A percentile compares a stretch with the other conserved stretches of the same genome.
Conservation (phyloP, 2,329 filamentous ascomycete species). For the Rhynchosporium graminicola region DNA sequence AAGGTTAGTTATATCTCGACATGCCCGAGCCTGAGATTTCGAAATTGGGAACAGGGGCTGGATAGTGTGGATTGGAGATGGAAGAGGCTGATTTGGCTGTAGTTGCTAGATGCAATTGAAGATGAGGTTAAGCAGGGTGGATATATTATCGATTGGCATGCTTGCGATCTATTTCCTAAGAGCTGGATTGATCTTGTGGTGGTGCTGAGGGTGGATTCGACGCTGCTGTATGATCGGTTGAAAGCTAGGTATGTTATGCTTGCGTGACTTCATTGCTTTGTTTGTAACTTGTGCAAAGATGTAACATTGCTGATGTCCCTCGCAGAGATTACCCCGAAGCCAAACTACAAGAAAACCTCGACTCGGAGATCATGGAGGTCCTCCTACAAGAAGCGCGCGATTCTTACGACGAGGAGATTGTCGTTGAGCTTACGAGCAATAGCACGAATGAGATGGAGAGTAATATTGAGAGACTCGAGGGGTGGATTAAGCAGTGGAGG, state of each 20-base stretch:
- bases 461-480: conserved; percentile 81
- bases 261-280: neutral
- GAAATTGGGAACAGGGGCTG: neutral
- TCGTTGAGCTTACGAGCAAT: conserved; percentile 86
- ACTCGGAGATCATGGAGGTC: conserved; percentile 97
- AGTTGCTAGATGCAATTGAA: conserved; percentile 89
- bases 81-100: conserved; percentile 7
- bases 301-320: neutral
- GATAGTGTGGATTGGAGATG: neutral
- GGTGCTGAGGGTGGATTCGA: conserved; percentile 80
- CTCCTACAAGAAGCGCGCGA: conserved; percentile 87
- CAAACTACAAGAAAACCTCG: conserved; percentile 94
- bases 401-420: conserved; percentile 80
- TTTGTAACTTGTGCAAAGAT: neutral
- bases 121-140: conserved; percentile 76
- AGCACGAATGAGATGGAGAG: conserved; percentile 80
- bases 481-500: conserved; percentile 84
- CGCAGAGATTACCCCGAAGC: conserved; percentile 74
- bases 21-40: no score
- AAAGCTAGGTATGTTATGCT: conserved; percentile 58
- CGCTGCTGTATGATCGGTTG: conserved; percentile 80
- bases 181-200: conserved; percentile 95
- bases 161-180: conserved; percentile 90
- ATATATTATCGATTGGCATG: conserved; percentile 95
- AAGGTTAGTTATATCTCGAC: conserved; percentile 58